Base-by-base conservation (phyloP, 169 alveolate genomes). In the Plasmodium yoelii region DNA sequence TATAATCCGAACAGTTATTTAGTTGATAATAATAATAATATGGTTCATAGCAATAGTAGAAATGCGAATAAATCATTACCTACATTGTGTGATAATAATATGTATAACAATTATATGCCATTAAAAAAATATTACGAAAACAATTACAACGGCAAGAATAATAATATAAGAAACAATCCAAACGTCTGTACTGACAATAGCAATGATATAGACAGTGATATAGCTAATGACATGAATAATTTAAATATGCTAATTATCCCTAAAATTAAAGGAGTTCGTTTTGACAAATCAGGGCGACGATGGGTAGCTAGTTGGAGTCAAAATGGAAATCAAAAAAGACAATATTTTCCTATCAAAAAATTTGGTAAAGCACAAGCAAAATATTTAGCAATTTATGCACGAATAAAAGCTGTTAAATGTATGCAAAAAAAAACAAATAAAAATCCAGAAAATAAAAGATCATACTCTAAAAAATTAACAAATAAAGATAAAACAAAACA, bases 271-370 rank as follows among this genome's bases (percentile, higher is more conserved):
- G 96, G 96, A 46, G 96, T 94, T 26, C 92, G 93, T 87, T 94
- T 91, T 74, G 95, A 94, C 65, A 91, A 93, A n/a, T 91, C 96
- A 1, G 96, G 93, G 56, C 92, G 93, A 69, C 73, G 96, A 51
- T 94, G 96, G 96, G 93, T 94, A 56, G 96, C 96, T 46, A 71
- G 96, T 77, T 94, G 96, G 96, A 94, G 95, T 8, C 94, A 93
- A n/a, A 94, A 92, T 56, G 96, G 96, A 42, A 94, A 94, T 84
- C 93, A 94, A 24, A 94, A 94, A 28, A 92, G 96, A 69, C 93
- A 94, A 34, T 92, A 94, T 57, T 94, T 94, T 49, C 93, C 96
- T 15, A 91, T 94, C 9, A 94, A 94, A 44, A 94, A 92, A 69
- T 94, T 92, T 80, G 96, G 96, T 19, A 92, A 90, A 51, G 88